A percentile compares a stretch with the other conserved stretches of the same genome.
phyloP scores from a whole-genome alignment of 2,329 filamentous ascomycete species.

The Huntiella abstrusa region DNA sequence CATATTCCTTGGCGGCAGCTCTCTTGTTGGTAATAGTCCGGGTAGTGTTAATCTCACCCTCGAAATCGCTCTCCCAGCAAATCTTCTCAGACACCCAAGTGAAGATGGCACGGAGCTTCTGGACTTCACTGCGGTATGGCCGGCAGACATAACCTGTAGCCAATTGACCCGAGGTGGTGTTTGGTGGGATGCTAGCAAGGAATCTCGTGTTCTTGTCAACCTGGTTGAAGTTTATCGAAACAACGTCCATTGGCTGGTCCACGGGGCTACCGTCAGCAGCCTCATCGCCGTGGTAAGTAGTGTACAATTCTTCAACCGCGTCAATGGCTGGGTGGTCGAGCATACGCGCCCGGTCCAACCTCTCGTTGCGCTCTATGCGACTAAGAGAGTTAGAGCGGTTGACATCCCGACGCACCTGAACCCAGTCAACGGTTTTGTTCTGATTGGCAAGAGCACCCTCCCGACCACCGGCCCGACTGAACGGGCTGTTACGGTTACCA shows the following conservation, averaged over 20 bases:
- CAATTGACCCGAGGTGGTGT: slow-evolving; percentile 62
- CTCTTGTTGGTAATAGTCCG: slow-evolving; percentile 69
- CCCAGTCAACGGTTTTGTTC: slow-evolving; percentile 56
- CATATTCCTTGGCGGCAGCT: slow-evolving; percentile 77
- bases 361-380: slow-evolving; percentile 67
- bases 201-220: slow-evolving; percentile 96
- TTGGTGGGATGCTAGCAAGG: slow-evolving; percentile 62
- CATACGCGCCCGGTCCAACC: slow-evolving; percentile 82
- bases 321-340: slow-evolving; percentile 77
- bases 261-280: slow-evolving; percentile 69
- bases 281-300: slow-evolving; percentile 76
- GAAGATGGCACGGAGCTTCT: slow-evolving; percentile 83
- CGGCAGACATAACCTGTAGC: slow-evolving; percentile 86
- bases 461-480: slow-evolving; percentile 33
- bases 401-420: slow-evolving; percentile 89
- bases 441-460: slow-evolving; percentile 46
- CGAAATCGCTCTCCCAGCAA: slow-evolving; percentile 86
- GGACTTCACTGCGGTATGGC: slow-evolving; percentile 85
- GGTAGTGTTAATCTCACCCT: slow-evolving; percentile 64
- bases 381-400: slow-evolving; percentile 90
- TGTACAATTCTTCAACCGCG: slow-evolving; percentile 74
- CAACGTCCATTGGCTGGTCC: slow-evolving; percentile 65
- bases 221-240: slow-evolving; percentile 56
- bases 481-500: slow-evolving; percentile 18
- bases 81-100: slow-evolving; percentile 95